Evolutionary conservation across 805 yeast species (phyloP).

Genomic region (Candida vaughaniae): DNA sequence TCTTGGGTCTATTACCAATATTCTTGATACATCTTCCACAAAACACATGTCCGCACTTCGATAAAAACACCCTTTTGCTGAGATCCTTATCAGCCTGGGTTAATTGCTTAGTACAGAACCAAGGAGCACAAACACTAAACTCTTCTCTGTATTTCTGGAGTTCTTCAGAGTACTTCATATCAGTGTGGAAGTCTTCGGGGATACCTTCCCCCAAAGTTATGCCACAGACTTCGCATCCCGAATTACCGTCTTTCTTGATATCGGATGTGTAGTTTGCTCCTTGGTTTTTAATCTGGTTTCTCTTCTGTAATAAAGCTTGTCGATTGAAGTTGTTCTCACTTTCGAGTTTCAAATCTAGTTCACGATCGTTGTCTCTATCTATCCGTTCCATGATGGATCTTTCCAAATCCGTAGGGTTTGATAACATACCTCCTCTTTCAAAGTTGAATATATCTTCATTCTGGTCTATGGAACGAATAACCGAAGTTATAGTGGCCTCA

Average conservation of each 20-base stretch:
- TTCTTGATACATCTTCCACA: slow-evolving; percentile 83
- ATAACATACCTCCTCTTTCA: too few relatives aligned
- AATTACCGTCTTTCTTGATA: slow-evolving; percentile 17
- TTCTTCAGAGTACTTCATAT: slow-evolving; percentile 26
- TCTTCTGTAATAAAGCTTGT: slow-evolving; percentile 28
- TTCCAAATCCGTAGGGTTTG: slow-evolving; percentile 1
- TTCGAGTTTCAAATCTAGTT: slow-evolving; percentile 30
- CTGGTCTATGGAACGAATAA: too few relatives aligned
- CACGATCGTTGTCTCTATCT: slow-evolving; percentile 39
- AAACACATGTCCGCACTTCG: slow-evolving; percentile 79
- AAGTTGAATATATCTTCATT: too few relatives aligned
- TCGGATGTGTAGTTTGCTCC: slow-evolving; percentile 29
- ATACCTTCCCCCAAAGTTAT: slow-evolving; percentile 71
- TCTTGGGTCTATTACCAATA: slow-evolving; percentile 47
- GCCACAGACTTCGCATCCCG: slow-evolving; percentile 65
- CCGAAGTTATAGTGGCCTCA: too few relatives aligned
- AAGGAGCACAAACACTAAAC: slow-evolving; percentile 56
- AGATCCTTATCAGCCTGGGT: slow-evolving; percentile 25
- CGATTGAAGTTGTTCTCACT: slow-evolving; percentile 31
- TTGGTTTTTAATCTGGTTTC: slow-evolving; percentile 22
- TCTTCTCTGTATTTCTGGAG: slow-evolving; percentile 23
- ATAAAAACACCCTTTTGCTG: slow-evolving; percentile 42
- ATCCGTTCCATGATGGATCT: slow-evolving; percentile 38
- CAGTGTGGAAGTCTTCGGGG: slow-evolving; percentile 48
- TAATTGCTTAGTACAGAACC: slow-evolving; percentile 47